Base-by-base conservation (phyloP, 169 alveolate genomes). In the Eimeria tenella region DNA sequence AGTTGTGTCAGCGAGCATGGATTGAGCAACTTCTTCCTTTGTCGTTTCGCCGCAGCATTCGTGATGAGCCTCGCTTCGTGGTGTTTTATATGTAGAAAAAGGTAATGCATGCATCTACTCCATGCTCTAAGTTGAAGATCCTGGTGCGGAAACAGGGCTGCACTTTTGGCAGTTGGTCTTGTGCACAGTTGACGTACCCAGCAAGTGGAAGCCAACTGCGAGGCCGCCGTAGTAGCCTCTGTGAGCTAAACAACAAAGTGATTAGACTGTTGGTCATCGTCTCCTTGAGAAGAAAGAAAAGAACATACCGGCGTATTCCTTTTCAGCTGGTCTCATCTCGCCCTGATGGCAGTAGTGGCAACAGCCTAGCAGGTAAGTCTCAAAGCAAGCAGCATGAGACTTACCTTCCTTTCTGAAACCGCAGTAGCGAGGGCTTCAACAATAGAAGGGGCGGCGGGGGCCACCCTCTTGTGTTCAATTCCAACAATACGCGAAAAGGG, bases 141-240 rank as follows among this genome's bases (percentile, higher is more conserved):
- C 42, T 31, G 42, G 42, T 31, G 42, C 42, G 42, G 42, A 0
- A 31, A 31, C 42, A 31, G 42, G 2, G 42, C 42, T 31, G 42
- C 42, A 31, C 42, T 31, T 31, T 31, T 31, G 42, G 42, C 42
- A 1, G 0, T 31, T 31, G 42, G 2, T 31, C 42, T 31, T 31
- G 42, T 1, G 42, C 42, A 31, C 42, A 31, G 65, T 19, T 23
- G 23, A 23, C 91, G 0, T 58, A 88, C 94, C 94, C 6, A 88
- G 55, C 62, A 88, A 83, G 53, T 88, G 87, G 25, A 52, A 89
- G 9, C 94, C 94, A 5, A 75, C 89, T n/a, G 81, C 42, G 49
- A 89, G 87, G n/a, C 94, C 94, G 17, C 94, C 94, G 73, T 89
- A 89, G 68, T 50, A 89, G 5, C 94, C 94, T 15, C 89, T 65